Evolutionary conservation across 805 yeast genomes (phyloP), one percentile per base, ranked within the genome.

Genomic region (Wickerhamomyces xylosicus): DNA sequence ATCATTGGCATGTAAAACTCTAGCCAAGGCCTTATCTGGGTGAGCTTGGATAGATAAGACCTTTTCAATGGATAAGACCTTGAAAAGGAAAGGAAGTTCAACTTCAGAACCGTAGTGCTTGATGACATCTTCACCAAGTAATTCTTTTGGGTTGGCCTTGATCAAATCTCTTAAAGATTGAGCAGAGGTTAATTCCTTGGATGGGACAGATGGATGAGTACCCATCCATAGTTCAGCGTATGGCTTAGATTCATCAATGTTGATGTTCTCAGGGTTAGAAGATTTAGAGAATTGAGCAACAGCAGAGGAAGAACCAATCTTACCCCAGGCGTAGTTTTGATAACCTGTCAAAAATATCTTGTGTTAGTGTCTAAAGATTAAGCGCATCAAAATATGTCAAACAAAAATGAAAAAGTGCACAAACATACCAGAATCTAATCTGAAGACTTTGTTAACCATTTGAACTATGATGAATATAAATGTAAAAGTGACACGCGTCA

Each of bases 201-300:
- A 81, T 21, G 97, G 96, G 11, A 83, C 87, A 35, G 83, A 83
- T 38, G 95, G 90, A 58, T 92, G 98, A 19, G 97, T 87, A 31
- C 98, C 98, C 98, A 92, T 92, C 98, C 98, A 92, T 49, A 92
- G 69, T 61, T 92, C 98, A 15, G 98, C 98, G 56, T 92, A 92
- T 10, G 98, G 97, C 54, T 78, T 75, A 31, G 68, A 38, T 52
- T 81, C 89, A 47, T 83, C 85, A 40, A 87, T 72, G 16, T 54
- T 55, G 39, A 85, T 66, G 11, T 49, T 34, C 9, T 57, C 48
- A 3, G 85, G 72, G 60, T 83, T 79, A 34, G 94, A 77, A 37
- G 69, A 66, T 31, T 79, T 69, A 34, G 95, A 94, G 57, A 77
- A 90, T 57, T 72, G 79, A 4, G 98, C 98, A 37, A 89, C 98